These are phyloP conservation scores for Pseudogymnoascus pannorum DNA, from an alignment of 2,329 filamentous ascomycete species.

Conservation along the genomic window DNA sequence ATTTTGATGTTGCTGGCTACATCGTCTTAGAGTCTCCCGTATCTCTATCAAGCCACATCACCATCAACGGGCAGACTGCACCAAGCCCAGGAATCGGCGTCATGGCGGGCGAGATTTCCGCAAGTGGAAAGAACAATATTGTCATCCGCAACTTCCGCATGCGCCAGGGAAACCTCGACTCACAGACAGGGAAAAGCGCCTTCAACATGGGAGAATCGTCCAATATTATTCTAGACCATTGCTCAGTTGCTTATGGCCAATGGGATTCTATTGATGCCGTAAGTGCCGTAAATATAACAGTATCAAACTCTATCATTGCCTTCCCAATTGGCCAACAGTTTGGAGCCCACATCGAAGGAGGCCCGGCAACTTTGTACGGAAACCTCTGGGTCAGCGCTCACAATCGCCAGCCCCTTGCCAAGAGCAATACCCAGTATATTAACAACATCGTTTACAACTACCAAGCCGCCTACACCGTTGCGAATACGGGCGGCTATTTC, in stretches of 20 bases:
- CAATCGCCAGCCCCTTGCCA: constrained; percentile 50
- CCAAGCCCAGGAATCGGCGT: constrained; percentile 36
- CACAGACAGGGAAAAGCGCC: constrained; percentile 43
- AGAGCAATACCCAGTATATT: constrained; percentile 47
- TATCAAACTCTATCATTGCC: constrained; percentile 40
- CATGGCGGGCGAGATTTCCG: constrained; percentile 26
- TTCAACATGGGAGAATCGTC: constrained; percentile 45
- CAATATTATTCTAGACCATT: constrained; percentile 50
- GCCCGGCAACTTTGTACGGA: constrained; percentile 44
- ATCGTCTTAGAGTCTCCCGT: constrained; percentile 38
- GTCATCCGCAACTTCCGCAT: constrained; percentile 50
- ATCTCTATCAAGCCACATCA: constrained; percentile 35
- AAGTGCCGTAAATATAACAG: constrained; percentile 39
- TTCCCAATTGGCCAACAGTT: constrained; percentile 42
- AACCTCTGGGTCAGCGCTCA: constrained; percentile 52
- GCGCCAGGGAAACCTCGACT: constrained; percentile 44
- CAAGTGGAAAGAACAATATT: constrained; percentile 28
- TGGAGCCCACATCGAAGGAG: constrained; percentile 45
- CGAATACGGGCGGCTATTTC: constrained; percentile 40
- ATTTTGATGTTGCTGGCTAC: constrained; percentile 38
- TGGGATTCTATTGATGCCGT: constrained; percentile 45
- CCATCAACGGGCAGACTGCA: constrained; percentile 41
- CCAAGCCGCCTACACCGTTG: constrained; percentile 48
- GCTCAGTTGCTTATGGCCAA: constrained; percentile 46
- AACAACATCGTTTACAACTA: constrained; percentile 49